Base-by-base conservation (phyloP, 1,139 yeast genomes). In the Candida glucosophila region DNA sequence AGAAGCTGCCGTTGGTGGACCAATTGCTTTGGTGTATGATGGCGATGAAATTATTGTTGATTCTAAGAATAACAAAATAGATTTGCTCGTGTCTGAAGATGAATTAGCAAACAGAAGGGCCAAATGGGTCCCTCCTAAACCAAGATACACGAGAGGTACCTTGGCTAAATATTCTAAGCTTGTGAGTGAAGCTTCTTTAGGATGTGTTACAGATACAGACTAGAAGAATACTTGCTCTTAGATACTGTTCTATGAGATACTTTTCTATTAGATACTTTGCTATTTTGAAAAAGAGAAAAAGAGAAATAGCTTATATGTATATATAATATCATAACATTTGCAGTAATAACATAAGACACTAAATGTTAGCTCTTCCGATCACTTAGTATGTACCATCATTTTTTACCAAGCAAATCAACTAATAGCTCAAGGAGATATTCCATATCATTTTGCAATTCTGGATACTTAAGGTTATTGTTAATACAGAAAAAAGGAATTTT, bases 1-100 rank as follows among this genome's bases (percentile, higher is more conserved):
- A 35, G 98, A 90, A 63, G 98, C 98, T 33, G 88, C 85, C 33
- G 92, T 77, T 41, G 98, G 98, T 51, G 98, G 98, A 27, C 98
- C 98, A 52, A 88, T 90, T 58, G 98, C 90, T 28, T 69, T 90
- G 41, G 98, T 88, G 30, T 55, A 79, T 49, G 82, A 90, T 47
- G 98, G 97, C 29, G 98, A 90, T 55, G 75, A 66, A 43, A 83
- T 90, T 45, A 71, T 85, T 46, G 88, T 90, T 47, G 97, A 90
- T 54, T 82, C 96, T 23, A 95, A 86, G 44, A 79, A 81, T 56
- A 88, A 88, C 67, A 72, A 61, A 47, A 76, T 90, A 42, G 96
- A 90, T 46, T 62, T 88, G 47, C 57, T 77, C 37, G 95, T 90
- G 14, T 63, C 74, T 25, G 81, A 77, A 37, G 73, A 64, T 24